Evolutionary conservation across 495 filamentous ascomycete species (phyloP).

Genomic region (Aspergillus biplanus): DNA sequence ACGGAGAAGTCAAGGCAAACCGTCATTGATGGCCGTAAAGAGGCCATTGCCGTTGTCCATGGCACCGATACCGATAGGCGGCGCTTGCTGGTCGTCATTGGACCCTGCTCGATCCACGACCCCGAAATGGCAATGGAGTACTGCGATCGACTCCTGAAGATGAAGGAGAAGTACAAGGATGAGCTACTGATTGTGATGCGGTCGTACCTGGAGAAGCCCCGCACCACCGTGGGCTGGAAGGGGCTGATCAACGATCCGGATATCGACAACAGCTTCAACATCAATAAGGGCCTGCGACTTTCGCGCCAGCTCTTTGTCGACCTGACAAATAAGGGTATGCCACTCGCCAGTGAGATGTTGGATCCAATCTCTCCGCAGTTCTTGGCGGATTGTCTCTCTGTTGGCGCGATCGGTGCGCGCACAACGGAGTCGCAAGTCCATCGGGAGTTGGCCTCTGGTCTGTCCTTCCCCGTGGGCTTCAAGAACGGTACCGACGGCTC

Average conservation of each 20-base stretch:
- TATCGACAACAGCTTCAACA: conserved; percentile 97
- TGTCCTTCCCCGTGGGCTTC: conserved; percentile 98
- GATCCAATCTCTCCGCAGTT: conserved; percentile 99
- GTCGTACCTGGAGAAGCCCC: conserved; percentile 97
- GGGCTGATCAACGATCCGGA: conserved; percentile 99
- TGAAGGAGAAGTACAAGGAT: conserved; percentile 88
- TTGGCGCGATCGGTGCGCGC: conserved; percentile 91
- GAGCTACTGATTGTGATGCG: conserved; percentile 97
- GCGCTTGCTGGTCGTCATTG: conserved; percentile 88
- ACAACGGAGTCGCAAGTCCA: conserved; percentile 97
- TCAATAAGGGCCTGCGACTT: conserved; percentile 92
- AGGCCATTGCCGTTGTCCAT: conserved; percentile 79
- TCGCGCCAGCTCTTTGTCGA: conserved; percentile 94
- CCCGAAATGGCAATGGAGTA: conserved; percentile 91
- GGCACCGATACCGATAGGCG: conserved; percentile 70
- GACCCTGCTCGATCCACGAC: conserved; percentile 98
- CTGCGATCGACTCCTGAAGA: conserved; percentile 76
- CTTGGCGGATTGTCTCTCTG: conserved; percentile 87
- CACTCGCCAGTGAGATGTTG: conserved; percentile 97
- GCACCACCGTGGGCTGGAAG: conserved; percentile 99
- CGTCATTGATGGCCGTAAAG: conserved; percentile 78
- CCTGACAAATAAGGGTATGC: conserved; percentile 92
- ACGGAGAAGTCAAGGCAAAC: conserved; percentile 76
- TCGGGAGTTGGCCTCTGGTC: conserved; percentile 88
- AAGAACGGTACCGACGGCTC: conserved; percentile 99